These are phyloP conservation scores for Lecanicillium sp. DNA, from an alignment of 2,329 filamentous ascomycete genomes.

Conservation along the genomic window DNA sequence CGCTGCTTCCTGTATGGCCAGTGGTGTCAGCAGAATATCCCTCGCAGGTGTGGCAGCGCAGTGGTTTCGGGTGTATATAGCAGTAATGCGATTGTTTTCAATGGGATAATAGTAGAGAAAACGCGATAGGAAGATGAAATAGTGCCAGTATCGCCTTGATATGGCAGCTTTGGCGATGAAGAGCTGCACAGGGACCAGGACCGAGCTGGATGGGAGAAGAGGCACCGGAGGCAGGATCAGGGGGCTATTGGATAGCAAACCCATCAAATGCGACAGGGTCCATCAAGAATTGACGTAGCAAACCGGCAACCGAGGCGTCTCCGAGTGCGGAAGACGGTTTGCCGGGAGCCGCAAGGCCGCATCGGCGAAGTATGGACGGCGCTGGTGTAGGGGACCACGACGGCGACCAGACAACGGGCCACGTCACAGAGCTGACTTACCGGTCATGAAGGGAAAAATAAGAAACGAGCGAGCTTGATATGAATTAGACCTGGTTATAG, in stretches of 20 bases:
- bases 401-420: slow-evolving; percentile 17
- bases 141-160: neutral
- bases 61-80: neutral
- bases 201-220: neutral
- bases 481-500: slow-evolving; percentile 17
- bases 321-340: neutral
- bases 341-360: neutral
- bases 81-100: neutral
- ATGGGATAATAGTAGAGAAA: neutral
- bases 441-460: slow-evolving; percentile 43
- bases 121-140: slow-evolving; percentile 6
- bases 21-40: slow-evolving; percentile 30
- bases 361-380: slow-evolving; percentile 17
- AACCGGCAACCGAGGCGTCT: neutral
- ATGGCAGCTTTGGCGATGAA: slow-evolving; percentile 4
- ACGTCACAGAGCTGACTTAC: slow-evolving; percentile 36
- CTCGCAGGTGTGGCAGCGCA: slow-evolving; percentile 1
- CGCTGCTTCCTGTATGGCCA: slow-evolving; percentile 32
- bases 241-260: neutral
- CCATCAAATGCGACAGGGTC: slow-evolving; percentile 2
- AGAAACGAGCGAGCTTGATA: slow-evolving; percentile 29
- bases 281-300: slow-evolving; percentile 7
- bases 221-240: neutral
- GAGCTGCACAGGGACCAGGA: neutral
- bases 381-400: slow-evolving; percentile 23